Conservation (phyloP, 768 basidiomycete genomes). For the Trametes cingulata region DNA sequence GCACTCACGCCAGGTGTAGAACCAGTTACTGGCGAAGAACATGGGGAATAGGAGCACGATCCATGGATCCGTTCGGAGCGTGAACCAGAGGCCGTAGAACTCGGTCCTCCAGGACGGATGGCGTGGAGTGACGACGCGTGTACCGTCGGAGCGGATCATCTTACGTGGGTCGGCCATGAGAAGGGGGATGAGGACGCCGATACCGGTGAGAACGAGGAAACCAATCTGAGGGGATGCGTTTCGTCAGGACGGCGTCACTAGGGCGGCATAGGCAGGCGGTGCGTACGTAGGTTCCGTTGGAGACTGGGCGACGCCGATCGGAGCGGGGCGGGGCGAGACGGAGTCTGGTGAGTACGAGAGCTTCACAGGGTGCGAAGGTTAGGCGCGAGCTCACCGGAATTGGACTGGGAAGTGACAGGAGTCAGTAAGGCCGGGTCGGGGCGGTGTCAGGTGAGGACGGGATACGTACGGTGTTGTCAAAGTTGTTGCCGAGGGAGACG, state of each 20-base stretch:
- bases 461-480: constrained; percentile 51
- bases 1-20: constrained; percentile 78
- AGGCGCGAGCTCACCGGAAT: constrained; percentile 29
- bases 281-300: constrained; percentile 75
- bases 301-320: constrained; percentile 41
- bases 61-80: constrained; percentile 68
- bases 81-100: constrained; percentile 65
- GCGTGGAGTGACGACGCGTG: constrained; percentile 57
- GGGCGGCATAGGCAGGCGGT: neutral
- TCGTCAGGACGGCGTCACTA: constrained; percentile 3
- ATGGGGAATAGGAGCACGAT: constrained; percentile 80
- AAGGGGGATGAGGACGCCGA: constrained; percentile 66
- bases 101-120: constrained; percentile 82
- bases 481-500: constrained; percentile 73
- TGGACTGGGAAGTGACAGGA: constrained; percentile 24
- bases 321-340: neutral
- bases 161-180: constrained; percentile 71
- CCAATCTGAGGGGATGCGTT: constrained; percentile 50
- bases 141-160: constrained; percentile 76
- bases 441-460: constrained; percentile 6
- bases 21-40: constrained; percentile 85
- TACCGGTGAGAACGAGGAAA: constrained; percentile 70
- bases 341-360: neutral
- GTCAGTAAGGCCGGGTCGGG: neutral
- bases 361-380: constrained; percentile 18